These are phyloP conservation scores for Boletellus ananas DNA, from an alignment of 768 basidiomycete genomes.

Conservation along the genomic window DNA sequence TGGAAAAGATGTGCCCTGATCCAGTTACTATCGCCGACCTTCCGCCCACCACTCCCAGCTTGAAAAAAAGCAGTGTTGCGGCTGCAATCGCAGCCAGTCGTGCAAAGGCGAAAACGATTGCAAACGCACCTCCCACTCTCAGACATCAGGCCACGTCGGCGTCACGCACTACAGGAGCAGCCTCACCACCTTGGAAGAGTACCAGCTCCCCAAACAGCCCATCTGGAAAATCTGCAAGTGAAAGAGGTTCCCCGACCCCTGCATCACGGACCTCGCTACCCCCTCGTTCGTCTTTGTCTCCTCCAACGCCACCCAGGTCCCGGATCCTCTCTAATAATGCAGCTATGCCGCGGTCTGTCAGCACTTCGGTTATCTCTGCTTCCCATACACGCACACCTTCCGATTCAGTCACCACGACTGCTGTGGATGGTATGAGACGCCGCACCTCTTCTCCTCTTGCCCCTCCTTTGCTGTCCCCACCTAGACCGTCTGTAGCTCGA, in stretches of 20 bases:
- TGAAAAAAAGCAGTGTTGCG: slow-evolving; percentile 79
- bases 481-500: slow-evolving; percentile 35
- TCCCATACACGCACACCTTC: slow-evolving; percentile 46
- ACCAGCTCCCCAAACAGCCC: slow-evolving; percentile 41
- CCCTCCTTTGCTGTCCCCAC: slow-evolving; percentile 25
- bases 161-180: slow-evolving; percentile 48
- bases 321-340: slow-evolving; percentile 39
- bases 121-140: slow-evolving; percentile 73
- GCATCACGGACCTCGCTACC: slow-evolving; percentile 46
- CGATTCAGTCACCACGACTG: slow-evolving; percentile 28
- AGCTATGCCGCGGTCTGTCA: slow-evolving; percentile 43
- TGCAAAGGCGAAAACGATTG: slow-evolving; percentile 81
- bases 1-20: slow-evolving; percentile 82
- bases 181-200: slow-evolving; percentile 40
- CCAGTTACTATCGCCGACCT: slow-evolving; percentile 39
- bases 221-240: slow-evolving; percentile 39
- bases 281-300: slow-evolving; percentile 44
- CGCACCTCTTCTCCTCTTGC: slow-evolving; percentile 52
- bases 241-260: slow-evolving; percentile 36
- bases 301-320: slow-evolving; percentile 40
- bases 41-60: slow-evolving; percentile 50
- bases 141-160: slow-evolving; percentile 79
- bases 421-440: slow-evolving; percentile 32
- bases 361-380: slow-evolving; percentile 26
- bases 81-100: slow-evolving; percentile 89